These are phyloP conservation scores for Agastache rugosa DNA, from an alignment of 257 asterid genomes.

Conservation along the genomic window DNA sequence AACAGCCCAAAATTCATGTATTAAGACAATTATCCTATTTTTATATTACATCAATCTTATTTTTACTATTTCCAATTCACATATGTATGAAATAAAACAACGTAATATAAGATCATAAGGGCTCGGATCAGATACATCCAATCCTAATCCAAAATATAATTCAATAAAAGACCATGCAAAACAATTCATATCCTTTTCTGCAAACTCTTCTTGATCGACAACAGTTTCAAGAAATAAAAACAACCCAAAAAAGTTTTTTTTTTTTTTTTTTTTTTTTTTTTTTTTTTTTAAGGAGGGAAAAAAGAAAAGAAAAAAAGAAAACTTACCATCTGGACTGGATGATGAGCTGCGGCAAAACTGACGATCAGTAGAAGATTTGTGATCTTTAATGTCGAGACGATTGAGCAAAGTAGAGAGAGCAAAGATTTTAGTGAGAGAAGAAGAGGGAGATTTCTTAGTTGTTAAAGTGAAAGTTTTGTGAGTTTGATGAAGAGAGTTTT, in stretches of 20 bases:
- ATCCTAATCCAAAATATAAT: conserved; percentile 6
- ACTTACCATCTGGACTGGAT: conserved; percentile 68
- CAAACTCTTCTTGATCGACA: conserved; percentile 10
- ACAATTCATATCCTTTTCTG: neutral
- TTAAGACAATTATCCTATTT: too few relatives aligned
- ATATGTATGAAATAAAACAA: neutral
- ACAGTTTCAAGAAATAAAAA: neutral
- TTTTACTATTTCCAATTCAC: too few relatives aligned
- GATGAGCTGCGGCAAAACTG: conserved; percentile 41
- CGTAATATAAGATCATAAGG: neutral
- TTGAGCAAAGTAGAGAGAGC: conserved; percentile 60
- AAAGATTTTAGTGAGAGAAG: conserved; percentile 56
- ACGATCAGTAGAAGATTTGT: conserved; percentile 38
- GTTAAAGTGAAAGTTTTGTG: conserved; percentile 3
- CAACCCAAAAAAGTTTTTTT: too few relatives aligned
- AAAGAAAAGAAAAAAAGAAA: neutral
- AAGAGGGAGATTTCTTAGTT: conserved; percentile 39
- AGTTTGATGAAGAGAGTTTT: conserved; percentile 32
- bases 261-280: neutral
- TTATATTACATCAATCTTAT: too few relatives aligned
- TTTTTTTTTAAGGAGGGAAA: neutral
- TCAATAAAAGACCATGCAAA: conserved; percentile 29
- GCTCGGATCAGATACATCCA: neutral
- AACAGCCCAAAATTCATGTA: too few relatives aligned
- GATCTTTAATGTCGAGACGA: conserved; percentile 55